Percentiles rank a stretch among this genome's conserved stretches.
phyloP scores from a whole-genome alignment of 495 filamentous ascomycete genomes.

The Daldinia caldariorum region DNA sequence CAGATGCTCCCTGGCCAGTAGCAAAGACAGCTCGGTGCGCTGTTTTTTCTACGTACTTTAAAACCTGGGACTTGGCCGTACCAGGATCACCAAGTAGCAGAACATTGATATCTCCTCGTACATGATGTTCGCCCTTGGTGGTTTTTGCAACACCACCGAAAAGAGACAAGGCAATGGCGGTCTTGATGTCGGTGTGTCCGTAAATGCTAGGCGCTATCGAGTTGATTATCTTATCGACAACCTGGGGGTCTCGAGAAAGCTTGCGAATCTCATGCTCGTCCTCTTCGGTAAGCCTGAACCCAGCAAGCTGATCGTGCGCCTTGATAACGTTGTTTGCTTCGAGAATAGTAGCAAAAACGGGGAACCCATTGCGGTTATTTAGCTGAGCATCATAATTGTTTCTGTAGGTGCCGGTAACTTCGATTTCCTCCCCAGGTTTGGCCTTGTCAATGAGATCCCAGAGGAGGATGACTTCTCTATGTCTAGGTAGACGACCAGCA shows the following conservation, averaged over 20 bases:
- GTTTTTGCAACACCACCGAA: slow-evolving; percentile 96
- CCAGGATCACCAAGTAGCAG: slow-evolving; percentile 97
- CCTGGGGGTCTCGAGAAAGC: slow-evolving; percentile 86
- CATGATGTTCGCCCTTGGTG: slow-evolving; percentile 83
- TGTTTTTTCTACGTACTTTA: slow-evolving; percentile 98
- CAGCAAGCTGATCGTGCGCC: slow-evolving; percentile 96
- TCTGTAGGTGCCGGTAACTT: slow-evolving; percentile 95
- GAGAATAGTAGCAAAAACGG: slow-evolving; percentile 96
- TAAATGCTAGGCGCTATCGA: slow-evolving; percentile 98
- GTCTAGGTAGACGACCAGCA: slow-evolving; percentile 92
- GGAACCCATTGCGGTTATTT: slow-evolving; percentile 99
- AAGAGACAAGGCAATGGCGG: slow-evolving; percentile 90
- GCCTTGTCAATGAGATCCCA: slow-evolving; percentile 97
- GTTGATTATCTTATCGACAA: slow-evolving; percentile 92
- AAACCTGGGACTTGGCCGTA: slow-evolving; percentile 97
- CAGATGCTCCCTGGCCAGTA: slow-evolving; percentile 95
- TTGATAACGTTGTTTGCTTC: slow-evolving; percentile 98
- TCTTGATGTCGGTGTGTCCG: slow-evolving; percentile 97
- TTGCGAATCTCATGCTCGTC: slow-evolving; percentile 93
- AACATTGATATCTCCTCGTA: slow-evolving; percentile 98
- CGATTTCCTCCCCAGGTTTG: slow-evolving; percentile 97
- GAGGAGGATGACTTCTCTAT: slow-evolving; percentile 93
- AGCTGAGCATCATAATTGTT: slow-evolving; percentile 98
- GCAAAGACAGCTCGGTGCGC: slow-evolving; percentile 98
- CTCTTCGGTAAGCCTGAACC: slow-evolving; percentile 94